Conservation (phyloP, 345 rosid genomes). For the Lepidium africanum region DNA sequence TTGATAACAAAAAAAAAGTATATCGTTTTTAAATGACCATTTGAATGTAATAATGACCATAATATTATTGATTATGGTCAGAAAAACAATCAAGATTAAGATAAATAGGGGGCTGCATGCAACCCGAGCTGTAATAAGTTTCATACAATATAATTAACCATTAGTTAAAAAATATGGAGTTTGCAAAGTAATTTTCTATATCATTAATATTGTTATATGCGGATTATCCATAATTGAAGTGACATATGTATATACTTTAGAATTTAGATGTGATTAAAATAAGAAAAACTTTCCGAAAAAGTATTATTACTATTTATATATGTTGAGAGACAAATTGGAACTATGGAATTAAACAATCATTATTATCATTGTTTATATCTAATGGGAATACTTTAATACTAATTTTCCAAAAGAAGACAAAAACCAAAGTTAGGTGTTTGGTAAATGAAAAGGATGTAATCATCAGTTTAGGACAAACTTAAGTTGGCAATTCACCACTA, state of each 20-base stretch:
- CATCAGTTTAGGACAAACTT: slow-evolving; percentile 4
- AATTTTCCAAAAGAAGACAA: slow-evolving; percentile 12
- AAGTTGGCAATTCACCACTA: slow-evolving; percentile 4
- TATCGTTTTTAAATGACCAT: too few relatives aligned
- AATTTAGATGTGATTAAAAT: background rate
- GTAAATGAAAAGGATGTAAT: slow-evolving; percentile 8
- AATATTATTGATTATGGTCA: too few relatives aligned
- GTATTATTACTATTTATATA: background rate
- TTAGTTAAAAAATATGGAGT: too few relatives aligned
- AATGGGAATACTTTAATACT: background rate
- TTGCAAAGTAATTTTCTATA: too few relatives aligned
- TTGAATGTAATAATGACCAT: too few relatives aligned
- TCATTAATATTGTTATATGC: too few relatives aligned
- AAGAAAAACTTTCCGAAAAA: background rate
- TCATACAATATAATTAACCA: too few relatives aligned
- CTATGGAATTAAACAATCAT: background rate
- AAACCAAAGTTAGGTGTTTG: slow-evolving; percentile 14
- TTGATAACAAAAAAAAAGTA: too few relatives aligned
- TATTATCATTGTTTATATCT: background rate
- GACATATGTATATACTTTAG: background rate
- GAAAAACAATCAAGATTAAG: too few relatives aligned
- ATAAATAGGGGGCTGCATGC: too few relatives aligned
- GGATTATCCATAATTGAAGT: background rate
- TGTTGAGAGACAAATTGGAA: slow-evolving; percentile 2
- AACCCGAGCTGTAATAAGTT: too few relatives aligned